Conservation (phyloP, 768 basidiomycete species). For the Collybia nuda region DNA sequence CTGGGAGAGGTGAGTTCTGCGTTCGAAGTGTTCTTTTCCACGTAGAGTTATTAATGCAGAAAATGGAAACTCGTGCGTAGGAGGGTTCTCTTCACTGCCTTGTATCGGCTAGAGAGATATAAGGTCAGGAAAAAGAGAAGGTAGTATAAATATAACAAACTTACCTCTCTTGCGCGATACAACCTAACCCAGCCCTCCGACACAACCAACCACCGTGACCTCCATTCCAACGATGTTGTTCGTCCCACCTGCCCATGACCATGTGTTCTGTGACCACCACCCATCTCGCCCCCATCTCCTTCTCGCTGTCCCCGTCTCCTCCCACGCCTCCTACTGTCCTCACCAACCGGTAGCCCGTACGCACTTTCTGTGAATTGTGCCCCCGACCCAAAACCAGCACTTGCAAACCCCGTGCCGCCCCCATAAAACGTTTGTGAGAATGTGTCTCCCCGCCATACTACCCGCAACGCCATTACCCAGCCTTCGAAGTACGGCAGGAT, state of each 20-base stretch:
- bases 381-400: not conserved
- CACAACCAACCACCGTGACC: conserved; percentile 62
- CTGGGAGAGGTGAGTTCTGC: conserved; percentile 3
- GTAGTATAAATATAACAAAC: conserved; percentile 9
- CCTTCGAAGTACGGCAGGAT: conserved; percentile 61
- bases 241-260: conserved; percentile 3
- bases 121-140: not conserved
- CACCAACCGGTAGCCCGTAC: too few species aligned
- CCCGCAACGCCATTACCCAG: conserved; percentile 49
- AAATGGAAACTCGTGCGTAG: conserved; percentile 39
- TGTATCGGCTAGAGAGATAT: too few species aligned
- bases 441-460: conserved; percentile 28
- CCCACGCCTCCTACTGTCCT: not conserved
- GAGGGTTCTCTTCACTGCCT: too few species aligned
- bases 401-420: conserved; percentile 10
- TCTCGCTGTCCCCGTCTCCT: not conserved
- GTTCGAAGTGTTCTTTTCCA: conserved; percentile 40
- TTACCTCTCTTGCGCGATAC: conserved; percentile 52
- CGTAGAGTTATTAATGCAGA: conserved; percentile 39
- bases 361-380: too few species aligned
- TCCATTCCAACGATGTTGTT: conserved; percentile 54
- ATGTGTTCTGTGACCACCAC: conserved; percentile 1
- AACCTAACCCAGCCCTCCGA: conserved; percentile 54
- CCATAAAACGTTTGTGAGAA: conserved; percentile 7
- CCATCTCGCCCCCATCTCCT: not conserved